Conservation (phyloP, 768 basidiomycete genomes). For the Phylloporus rhodoxanthus region DNA sequence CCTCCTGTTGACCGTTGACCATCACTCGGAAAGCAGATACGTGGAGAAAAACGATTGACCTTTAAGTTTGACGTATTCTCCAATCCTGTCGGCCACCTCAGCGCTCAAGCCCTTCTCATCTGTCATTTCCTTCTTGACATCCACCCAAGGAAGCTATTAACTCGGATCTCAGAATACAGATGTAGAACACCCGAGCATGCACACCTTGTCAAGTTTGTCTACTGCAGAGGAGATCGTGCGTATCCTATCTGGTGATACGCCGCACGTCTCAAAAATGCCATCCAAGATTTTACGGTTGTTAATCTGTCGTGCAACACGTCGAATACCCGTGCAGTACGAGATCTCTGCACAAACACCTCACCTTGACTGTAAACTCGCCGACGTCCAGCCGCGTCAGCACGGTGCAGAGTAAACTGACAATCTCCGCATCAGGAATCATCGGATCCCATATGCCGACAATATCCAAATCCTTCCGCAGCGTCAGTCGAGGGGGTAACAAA, state of each 20-base stretch:
- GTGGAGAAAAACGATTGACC: slow-evolving; percentile 40
- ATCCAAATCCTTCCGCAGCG: slow-evolving; percentile 74
- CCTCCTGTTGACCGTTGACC: slow-evolving; percentile 48
- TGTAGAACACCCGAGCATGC: not conserved
- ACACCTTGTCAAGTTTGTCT: slow-evolving; percentile 96
- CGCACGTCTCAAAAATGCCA: slow-evolving; percentile 94
- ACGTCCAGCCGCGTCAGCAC: slow-evolving; percentile 79
- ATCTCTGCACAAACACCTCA: slow-evolving; percentile 20
- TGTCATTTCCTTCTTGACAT: slow-evolving; percentile 95
- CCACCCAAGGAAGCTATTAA: slow-evolving; percentile 72
- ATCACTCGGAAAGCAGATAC: not conserved
- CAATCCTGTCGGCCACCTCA: slow-evolving; percentile 85
- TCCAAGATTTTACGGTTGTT: slow-evolving; percentile 97
- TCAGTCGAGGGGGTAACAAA: not conserved
- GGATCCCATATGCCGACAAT: slow-evolving; percentile 88
- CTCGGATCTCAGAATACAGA: not conserved
- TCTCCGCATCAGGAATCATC: slow-evolving; percentile 96
- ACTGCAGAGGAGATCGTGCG: slow-evolving; percentile 92
- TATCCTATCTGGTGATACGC: slow-evolving; percentile 86
- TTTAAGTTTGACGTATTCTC: slow-evolving; percentile 94
- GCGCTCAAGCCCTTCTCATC: slow-evolving; percentile 87
- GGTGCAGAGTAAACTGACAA: slow-evolving; percentile 77
- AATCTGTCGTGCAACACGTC: slow-evolving; percentile 42
- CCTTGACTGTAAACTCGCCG: slow-evolving; percentile 93
- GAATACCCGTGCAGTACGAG: not conserved